Base-by-base conservation (phyloP, 331 rosid species). In the Acacia pycnantha region DNA sequence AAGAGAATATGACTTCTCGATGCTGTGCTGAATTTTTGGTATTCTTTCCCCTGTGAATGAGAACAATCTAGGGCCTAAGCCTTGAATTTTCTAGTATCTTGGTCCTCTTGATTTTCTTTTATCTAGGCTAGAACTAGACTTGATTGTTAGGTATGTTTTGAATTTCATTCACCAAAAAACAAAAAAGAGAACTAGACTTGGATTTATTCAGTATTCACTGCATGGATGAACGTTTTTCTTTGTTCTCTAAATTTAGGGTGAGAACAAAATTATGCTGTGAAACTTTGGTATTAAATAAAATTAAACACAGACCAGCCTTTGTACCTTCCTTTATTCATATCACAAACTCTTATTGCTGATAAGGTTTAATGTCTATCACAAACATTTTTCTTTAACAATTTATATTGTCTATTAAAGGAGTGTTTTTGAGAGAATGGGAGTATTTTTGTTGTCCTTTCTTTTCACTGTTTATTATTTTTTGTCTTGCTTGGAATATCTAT, bases 401-500 rank as follows among this genome's bases (percentile, higher is more conserved):
- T 26, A 12, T 61, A 16, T 22, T 22, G 66, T 61, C 37, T 24
- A 0, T 61, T 61, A 0, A 22, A 24, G 33, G 35, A 59, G 33
- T 22, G 29, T 26, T 61, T 24, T 18, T 61, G 33, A 61, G 67
- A 61, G 18, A 4, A 61, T 26, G 67, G 67, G 6, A 61, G 31
- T 24, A 11, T 11, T 31, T 70, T 44, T 74, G 46, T 65, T 35
- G 37, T 13, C 16, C 18, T 70, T 70, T 16, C 9, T 18, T 65
- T 40, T 66, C 10, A 3, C 40, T 14, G 19, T 5, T 44, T n/a
- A 56, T 56, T 56, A 19, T 68, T 11, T 68, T 79, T 69, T 67
- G 16, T 14, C 47, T 69, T 58, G 43, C 79, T 70, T 68, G 62
- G 70, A 71, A 40, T 70, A 33, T 74, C 16, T 75, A 31, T 59